These are phyloP conservation scores for Juncus effusus DNA, from an alignment of 176 grass and related monocot genomes.

Conservation along the genomic window DNA sequence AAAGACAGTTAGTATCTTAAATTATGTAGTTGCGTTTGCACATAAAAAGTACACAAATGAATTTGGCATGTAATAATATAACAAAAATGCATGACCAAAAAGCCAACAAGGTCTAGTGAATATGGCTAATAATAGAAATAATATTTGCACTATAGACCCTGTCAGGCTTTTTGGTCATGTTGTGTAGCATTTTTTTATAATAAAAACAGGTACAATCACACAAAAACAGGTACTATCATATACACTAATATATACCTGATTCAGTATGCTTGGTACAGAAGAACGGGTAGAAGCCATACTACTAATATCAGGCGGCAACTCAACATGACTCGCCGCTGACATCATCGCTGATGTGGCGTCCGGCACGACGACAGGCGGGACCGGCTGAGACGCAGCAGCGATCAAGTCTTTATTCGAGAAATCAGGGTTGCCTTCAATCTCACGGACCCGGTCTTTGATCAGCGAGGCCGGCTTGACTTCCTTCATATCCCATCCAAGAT, in stretches of 20 bases:
- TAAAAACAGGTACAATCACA: no score
- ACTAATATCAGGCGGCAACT: slow-evolving; percentile 69
- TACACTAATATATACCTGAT: slow-evolving; percentile 43
- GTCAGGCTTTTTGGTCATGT: no score
- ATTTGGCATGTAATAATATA: no score
- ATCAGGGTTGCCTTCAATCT: slow-evolving; percentile 88
- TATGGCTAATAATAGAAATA: no score
- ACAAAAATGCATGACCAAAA: no score
- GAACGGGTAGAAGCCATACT: slow-evolving; percentile 43
- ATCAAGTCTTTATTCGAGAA: slow-evolving; percentile 91
- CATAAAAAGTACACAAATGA: background rate
- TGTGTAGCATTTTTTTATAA: no score
- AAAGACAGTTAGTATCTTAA: background rate
- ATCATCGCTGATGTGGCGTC: slow-evolving; percentile 48
- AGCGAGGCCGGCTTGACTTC: slow-evolving; percentile 90
- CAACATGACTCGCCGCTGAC: slow-evolving; percentile 53
- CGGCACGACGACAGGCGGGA: background rate
- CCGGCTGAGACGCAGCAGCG: slow-evolving; percentile 43
- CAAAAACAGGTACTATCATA: no score
- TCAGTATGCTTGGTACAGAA: slow-evolving; percentile 59
- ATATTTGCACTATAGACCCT: no score
- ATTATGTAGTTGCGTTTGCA: background rate
- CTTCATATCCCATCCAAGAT: slow-evolving; percentile 89
- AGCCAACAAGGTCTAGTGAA: no score
- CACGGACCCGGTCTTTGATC: slow-evolving; percentile 66